Evolutionary conservation across 768 basidiomycete genomes (phyloP).

Genomic region (Rhodotorula toruloides): DNA sequence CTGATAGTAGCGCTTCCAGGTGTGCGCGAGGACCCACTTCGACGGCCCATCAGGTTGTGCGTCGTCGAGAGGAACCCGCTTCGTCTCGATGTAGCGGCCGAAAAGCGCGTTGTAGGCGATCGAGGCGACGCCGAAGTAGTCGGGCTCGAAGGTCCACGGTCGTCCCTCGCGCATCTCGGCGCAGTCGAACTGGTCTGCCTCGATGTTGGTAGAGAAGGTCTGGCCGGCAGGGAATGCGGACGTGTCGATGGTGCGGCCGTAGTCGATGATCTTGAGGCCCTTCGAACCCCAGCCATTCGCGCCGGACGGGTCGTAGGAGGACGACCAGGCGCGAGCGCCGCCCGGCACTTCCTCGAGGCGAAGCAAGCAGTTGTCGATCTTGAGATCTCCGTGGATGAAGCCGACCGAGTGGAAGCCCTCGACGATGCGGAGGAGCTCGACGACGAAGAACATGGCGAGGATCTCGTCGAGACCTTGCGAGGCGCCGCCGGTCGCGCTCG

Average conservation of each 20-base stretch:
- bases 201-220: constrained; percentile 79
- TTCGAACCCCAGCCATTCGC: constrained; percentile 78
- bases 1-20: constrained; percentile 77
- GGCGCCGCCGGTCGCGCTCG: constrained; percentile 54
- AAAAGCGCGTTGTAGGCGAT: constrained; percentile 94
- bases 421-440: constrained; percentile 76
- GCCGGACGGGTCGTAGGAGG: constrained; percentile 70
- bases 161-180: constrained; percentile 74
- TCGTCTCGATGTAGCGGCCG: constrained; percentile 85
- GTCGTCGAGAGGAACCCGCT: constrained; percentile 46
- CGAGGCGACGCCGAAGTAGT: constrained; percentile 92
- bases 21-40: constrained; percentile 39
- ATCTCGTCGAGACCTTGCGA: constrained; percentile 70
- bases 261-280: constrained; percentile 91
- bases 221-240: constrained; percentile 72
- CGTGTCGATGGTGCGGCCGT: constrained; percentile 89
- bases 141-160: constrained; percentile 91
- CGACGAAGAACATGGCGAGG: constrained; percentile 87
- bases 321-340: constrained; percentile 60
- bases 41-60: constrained; percentile 7
- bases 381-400: constrained; percentile 95
- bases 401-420: constrained; percentile 74
- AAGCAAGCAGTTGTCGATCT: constrained; percentile 98
- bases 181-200: constrained; percentile 83
- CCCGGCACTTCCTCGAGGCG: constrained; percentile 78